phyloP scores from a whole-genome alignment of 306 rosid species.

The peach (Prunus persica) region Prunus_persica_NCBIv2 NC_034009.1:35747501-35748000 shows the following conservation, averaged over 20 bases:
- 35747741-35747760: not conserved
- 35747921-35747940: constrained; percentile 14
- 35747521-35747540: constrained; percentile 3
- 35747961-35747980: not conserved
- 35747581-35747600: constrained; percentile 66
- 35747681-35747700: constrained; percentile 96
- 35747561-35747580: constrained; percentile 57
- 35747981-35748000: not conserved
- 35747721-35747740: not conserved
- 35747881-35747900: constrained; percentile 99
- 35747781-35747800: not conserved
- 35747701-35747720: not conserved
- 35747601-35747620: constrained; percentile 71
- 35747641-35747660: constrained; percentile 58
- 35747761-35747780: too few species aligned
- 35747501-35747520: not conserved
- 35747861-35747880: constrained; percentile 94
- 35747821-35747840: constrained; percentile 77
- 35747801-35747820: constrained; percentile 57
- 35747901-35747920: constrained; percentile 87
- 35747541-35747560: constrained; percentile 49
- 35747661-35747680: constrained; percentile 75
- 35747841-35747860: constrained; percentile 99
- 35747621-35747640: constrained; percentile 61
- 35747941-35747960: not conserved